Evolutionary conservation across 176 grass and related monocot genomes (phyloP), one percentile per base, ranked within the genome.

Genomic region (Eragrostis curvula): DNA sequence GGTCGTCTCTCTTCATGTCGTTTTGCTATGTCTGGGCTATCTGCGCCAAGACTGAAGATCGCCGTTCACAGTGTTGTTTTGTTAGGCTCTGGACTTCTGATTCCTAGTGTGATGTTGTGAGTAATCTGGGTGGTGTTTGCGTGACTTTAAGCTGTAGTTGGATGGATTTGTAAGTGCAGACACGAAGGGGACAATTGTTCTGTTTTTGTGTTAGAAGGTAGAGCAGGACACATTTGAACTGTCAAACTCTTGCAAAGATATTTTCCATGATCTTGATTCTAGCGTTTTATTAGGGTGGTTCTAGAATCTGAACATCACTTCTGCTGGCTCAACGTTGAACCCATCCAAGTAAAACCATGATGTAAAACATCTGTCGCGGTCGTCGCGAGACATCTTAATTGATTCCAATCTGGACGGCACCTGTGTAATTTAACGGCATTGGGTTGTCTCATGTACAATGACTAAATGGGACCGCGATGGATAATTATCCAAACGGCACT

Each of bases 21-120:
- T 71, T 53, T 84, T 93, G 46, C n/a, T 91, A 3, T 87, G 75
- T 75, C 59, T 87, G 65, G 56, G 70, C 52, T 84, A 67, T 55
- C 79, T 79, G 59, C 68, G 28, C 24, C 84, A 78, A 46, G 68
- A 67, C 66, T 90, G 88, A 83, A 27, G 6, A 17, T 13, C 11
- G 66, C 20, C 41, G 46, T 56, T 36, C 49, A 12, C 40, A 57
- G 67, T 12, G n/a, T 75, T 72, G 6, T 56, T 59, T 59, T 45
- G 44, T 67, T 74, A 28, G 55, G 14, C 13, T 9, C 56, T 36
- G 57, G 28, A 17, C 16, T 46, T 58, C 14, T 78, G 42, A 66
- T 42, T 83, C 20, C 49, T 82, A 73, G 84, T 62, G 66, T 57
- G 70, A 50, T 53, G 41, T 7, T 89, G 73, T 79, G 67, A 83